These are phyloP conservation scores for Globisporangium mamillatum DNA, from an alignment of 352 stramenopile genomes.

Conservation along the genomic window DNA sequence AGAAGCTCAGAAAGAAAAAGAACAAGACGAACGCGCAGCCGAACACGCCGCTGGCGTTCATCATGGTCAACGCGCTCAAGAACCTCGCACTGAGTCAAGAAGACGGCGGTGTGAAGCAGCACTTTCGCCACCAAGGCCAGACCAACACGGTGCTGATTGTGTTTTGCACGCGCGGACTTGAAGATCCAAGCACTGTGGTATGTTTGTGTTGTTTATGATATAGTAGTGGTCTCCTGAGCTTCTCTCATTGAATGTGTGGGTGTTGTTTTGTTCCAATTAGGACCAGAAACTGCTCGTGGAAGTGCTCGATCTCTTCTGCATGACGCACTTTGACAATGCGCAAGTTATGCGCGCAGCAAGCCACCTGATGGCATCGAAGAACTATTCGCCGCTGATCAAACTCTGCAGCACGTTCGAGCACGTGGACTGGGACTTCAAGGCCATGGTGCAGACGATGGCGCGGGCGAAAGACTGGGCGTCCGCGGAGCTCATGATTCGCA, in stretches of 20 bases:
- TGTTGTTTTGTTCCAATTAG: slow-evolving; percentile 13
- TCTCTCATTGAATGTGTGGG: background rate
- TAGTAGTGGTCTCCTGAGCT: background rate
- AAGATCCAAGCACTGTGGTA: background rate
- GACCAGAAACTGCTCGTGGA: slow-evolving; percentile 61
- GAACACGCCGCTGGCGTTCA: slow-evolving; percentile 51
- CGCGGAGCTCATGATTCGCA: slow-evolving; percentile 38
- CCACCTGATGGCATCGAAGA: slow-evolving; percentile 33
- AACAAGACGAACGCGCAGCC: slow-evolving; percentile 40
- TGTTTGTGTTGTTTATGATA: background rate
- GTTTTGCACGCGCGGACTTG: slow-evolving; percentile 8
- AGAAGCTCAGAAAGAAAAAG: slow-evolving; percentile 18
- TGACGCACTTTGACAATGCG: slow-evolving; percentile 23
- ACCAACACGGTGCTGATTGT: slow-evolving; percentile 3
- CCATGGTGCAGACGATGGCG: slow-evolving; percentile 40
- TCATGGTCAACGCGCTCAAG: slow-evolving; percentile 52
- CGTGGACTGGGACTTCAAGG: slow-evolving; percentile 38
- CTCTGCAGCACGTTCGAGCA: slow-evolving; percentile 33
- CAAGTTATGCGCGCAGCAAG: slow-evolving; percentile 21
- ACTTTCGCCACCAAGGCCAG: background rate
- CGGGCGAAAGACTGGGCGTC: slow-evolving; percentile 58
- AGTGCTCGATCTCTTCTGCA: slow-evolving; percentile 47
- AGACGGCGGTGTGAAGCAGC: background rate
- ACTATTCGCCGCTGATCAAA: slow-evolving; percentile 51
- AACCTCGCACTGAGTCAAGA: slow-evolving; percentile 26